phyloP scores from a whole-genome alignment of 106 monocot genomes.

The Triglochin maritima region DNA sequence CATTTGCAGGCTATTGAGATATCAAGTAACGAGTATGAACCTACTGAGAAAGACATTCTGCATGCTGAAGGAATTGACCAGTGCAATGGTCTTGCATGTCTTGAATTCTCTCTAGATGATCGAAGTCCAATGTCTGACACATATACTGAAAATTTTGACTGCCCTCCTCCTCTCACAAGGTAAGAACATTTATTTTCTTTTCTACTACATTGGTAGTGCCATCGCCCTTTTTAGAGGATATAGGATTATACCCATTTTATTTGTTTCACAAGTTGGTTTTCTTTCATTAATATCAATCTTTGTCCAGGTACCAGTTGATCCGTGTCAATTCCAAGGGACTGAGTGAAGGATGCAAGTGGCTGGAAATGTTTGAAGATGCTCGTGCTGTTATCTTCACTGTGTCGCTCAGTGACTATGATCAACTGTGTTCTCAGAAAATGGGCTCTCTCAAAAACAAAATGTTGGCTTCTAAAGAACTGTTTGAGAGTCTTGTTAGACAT shows the following conservation, averaged over 20 bases:
- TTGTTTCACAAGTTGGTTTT: not conserved
- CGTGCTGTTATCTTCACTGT: slow-evolving; percentile 32
- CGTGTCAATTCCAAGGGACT: slow-evolving; percentile 28
- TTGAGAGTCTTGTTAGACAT: slow-evolving; percentile 21
- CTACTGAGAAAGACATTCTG: slow-evolving; percentile 30
- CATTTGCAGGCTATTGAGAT: slow-evolving; percentile 29
- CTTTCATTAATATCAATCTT: not conserved
- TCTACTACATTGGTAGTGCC: not conserved
- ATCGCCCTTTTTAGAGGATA: too few relatives aligned
- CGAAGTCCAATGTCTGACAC: slow-evolving; percentile 19
- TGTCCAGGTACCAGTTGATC: slow-evolving; percentile 30
- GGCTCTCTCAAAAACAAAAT: slow-evolving; percentile 27
- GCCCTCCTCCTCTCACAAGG: slow-evolving; percentile 21
- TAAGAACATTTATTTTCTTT: slow-evolving; percentile 3
- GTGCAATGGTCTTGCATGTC: slow-evolving; percentile 26
- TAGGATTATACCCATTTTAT: not conserved
- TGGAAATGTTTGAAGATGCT: slow-evolving; percentile 39
- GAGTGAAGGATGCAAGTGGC: slow-evolving; percentile 32
- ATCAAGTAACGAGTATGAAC: slow-evolving; percentile 39
- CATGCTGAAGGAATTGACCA: slow-evolving; percentile 29
- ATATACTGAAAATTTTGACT: slow-evolving; percentile 19
- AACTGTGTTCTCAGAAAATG: slow-evolving; percentile 17
- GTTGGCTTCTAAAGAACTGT: slow-evolving; percentile 26
- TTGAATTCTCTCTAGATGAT: slow-evolving; percentile 40
- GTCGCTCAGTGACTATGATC: slow-evolving; percentile 36